These are phyloP conservation scores for Trichoderma simmonsii DNA, from an alignment of 2,329 filamentous ascomycete species.

Conservation along the genomic window DNA sequence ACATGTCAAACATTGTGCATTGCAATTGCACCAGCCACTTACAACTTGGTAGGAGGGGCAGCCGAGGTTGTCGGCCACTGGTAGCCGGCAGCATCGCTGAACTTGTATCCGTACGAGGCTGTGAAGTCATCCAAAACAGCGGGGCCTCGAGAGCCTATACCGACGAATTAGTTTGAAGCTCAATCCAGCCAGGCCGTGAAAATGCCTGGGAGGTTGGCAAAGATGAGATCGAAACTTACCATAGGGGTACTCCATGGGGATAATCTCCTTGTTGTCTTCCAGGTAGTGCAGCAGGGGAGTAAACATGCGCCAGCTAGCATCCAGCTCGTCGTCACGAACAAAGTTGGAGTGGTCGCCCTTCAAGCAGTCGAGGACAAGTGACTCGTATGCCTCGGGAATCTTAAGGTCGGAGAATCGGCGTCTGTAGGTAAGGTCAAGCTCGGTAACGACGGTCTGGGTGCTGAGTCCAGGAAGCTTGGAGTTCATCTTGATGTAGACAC, in stretches of 20 bases:
- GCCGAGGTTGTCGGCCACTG: constrained; percentile 85
- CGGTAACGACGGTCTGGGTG: constrained; percentile 99
- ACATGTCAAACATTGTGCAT: constrained; percentile 19
- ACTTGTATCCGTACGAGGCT: constrained; percentile 97
- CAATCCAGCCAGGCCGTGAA: neutral
- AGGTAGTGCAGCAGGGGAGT: constrained; percentile 96
- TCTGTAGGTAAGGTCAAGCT: constrained; percentile 96
- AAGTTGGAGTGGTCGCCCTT: constrained; percentile 99
- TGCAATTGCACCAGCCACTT: constrained; percentile 40
- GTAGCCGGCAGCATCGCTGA: constrained; percentile 93
- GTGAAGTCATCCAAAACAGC: constrained; percentile 98
- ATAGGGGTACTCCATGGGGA: constrained; percentile 99
- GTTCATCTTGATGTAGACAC: constrained; percentile 99
- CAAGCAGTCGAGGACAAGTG: constrained; percentile 90
- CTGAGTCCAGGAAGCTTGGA: constrained; percentile 96
- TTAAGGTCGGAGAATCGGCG: constrained; percentile 98
- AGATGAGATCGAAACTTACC: constrained; percentile 57
- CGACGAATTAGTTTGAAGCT: constrained; percentile 22
- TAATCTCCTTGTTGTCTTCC: constrained; percentile 98
- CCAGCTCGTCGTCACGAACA: constrained; percentile 92
- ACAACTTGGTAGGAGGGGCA: constrained; percentile 71
- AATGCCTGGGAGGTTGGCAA: neutral
- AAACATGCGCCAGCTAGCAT: constrained; percentile 98
- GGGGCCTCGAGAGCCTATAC: constrained; percentile 85
- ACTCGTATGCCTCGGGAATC: constrained; percentile 99